A percentile compares a stretch with the other conserved stretches of the same genome.
phyloP scores from a whole-genome alignment of 805 yeast genomes.

The Candida gorgasii region DNA sequence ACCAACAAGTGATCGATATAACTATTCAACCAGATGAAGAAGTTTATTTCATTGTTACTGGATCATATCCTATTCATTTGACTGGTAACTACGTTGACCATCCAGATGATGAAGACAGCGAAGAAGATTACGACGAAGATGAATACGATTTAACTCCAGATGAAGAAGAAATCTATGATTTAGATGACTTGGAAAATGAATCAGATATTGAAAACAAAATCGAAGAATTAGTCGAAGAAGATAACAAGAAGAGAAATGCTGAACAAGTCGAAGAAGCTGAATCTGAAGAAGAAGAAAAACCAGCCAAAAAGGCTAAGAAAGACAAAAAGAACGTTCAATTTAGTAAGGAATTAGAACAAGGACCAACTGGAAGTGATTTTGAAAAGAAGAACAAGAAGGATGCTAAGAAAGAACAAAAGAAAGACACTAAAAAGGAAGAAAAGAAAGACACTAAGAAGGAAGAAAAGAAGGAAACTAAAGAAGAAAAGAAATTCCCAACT shows the following conservation, averaged over 20 bases:
- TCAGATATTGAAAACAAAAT: constrained; percentile 72
- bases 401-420: constrained; percentile 26
- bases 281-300: constrained; percentile 26
- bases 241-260: constrained; percentile 37
- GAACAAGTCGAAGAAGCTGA: constrained; percentile 32
- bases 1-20: constrained; percentile 88
- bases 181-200: constrained; percentile 67
- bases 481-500: constrained; percentile 54
- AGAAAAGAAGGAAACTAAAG: constrained; percentile 25
- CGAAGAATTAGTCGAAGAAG: constrained; percentile 67
- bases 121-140: constrained; percentile 49
- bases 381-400: too few species aligned
- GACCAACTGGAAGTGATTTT: too few species aligned
- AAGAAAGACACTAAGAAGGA: constrained; percentile 25
- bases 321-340: too few species aligned
- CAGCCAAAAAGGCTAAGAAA: constrained; percentile 21
- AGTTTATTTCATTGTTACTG: constrained; percentile 90
- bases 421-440: constrained; percentile 26
- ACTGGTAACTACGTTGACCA: constrained; percentile 96
- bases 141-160: constrained; percentile 74
- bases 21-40: constrained; percentile 93
- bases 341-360: too few species aligned
- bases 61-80: constrained; percentile 90
- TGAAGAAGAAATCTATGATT: constrained; percentile 70
- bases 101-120: constrained; percentile 78